These are phyloP conservation scores for Claviceps sorghi DNA, from an alignment of 2,329 filamentous ascomycete genomes.

Conservation along the genomic window DNA sequence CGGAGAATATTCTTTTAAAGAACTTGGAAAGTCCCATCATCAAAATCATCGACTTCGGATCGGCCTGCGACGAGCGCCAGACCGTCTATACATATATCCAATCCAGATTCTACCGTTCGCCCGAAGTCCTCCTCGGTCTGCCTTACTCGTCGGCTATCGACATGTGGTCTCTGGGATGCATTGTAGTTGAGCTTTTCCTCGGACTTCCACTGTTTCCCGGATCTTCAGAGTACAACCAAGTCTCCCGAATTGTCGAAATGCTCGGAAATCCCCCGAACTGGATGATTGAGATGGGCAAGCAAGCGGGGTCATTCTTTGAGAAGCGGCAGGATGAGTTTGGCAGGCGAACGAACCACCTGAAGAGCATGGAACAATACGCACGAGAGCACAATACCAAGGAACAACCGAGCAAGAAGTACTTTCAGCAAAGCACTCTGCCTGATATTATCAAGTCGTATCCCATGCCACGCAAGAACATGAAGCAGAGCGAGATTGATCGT, in stretches of 20 bases:
- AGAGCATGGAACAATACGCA: conserved; percentile 96
- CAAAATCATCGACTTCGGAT: conserved; percentile 99
- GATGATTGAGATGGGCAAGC: conserved; percentile 99
- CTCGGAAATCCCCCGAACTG: conserved; percentile 88
- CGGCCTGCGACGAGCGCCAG: conserved; percentile 92
- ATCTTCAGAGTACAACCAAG: conserved; percentile 97
- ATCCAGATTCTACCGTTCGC: conserved; percentile 92
- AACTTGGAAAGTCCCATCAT: conserved; percentile 98
- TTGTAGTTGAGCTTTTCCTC: conserved; percentile 93
- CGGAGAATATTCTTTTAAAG: conserved; percentile 93
- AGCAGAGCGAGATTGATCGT: conserved; percentile 88
- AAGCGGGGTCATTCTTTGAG: conserved; percentile 94
- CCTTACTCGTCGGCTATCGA: conserved; percentile 98
- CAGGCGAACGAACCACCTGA: conserved; percentile 76
- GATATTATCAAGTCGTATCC: conserved; percentile 97
- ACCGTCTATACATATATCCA: conserved; percentile 99
- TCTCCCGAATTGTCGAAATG: conserved; percentile 96
- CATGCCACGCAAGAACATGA: conserved; percentile 99
- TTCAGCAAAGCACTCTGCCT: conserved; percentile 81
- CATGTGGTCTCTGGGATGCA: conserved; percentile 98
- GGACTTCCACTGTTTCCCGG: conserved; percentile 90
- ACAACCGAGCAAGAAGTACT: conserved; percentile 99
- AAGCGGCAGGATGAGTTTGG: conserved; percentile 85
- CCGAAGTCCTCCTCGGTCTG: conserved; percentile 85
- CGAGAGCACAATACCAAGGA: conserved; percentile 92